Evolutionary conservation across 179 eudicot species (phyloP), one percentile per base, ranked within the genome.

Genomic region (Silene noctiflora): DNA sequence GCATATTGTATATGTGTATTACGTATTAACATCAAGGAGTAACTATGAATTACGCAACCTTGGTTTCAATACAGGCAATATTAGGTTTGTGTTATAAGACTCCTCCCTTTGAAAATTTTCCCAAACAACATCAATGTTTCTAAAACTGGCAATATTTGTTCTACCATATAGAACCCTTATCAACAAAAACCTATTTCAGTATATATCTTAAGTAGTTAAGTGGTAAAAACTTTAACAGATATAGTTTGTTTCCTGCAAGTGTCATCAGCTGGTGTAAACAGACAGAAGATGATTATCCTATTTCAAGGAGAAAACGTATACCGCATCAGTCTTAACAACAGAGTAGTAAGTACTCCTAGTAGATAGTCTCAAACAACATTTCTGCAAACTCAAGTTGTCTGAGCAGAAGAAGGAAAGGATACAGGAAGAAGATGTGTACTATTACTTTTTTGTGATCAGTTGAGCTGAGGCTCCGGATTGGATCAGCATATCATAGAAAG

Each of bases 381-480:
- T 58, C 27, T 31, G 31, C 16, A n/a, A 62, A 60, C 16, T 0
- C 39, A 39, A 76, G 55, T 27, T 25, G 33, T 68, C 68, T 61
- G 66, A 27, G 76, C 16, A 67, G 60, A 17, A 56, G 42, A 46
- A 14, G 33, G 4, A 19, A 17, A 78, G 56, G 17, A 59, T 56
- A 63, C 42, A 71, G 29, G 46, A 58, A 70, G 46, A 20, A 19
- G 19, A 63, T 44, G 11, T 61, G 63, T 77, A 70, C 4, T n/a
- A 16, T 61, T 81, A 95, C 99, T 87, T 87, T 87, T 87, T 89
- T 46, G 97, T 87, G 74, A 81, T 80, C 80, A 81, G 74, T 75
- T 81, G 85, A 81, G 64, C 56, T 56, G 97, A 88, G 73, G 90
- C 93, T 83, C 98, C 98, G 62, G 88, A 91, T 66, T 91, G 88